These are phyloP conservation scores for Dothiorella sarmentorum DNA, from an alignment of 2,329 filamentous ascomycete genomes.

Conservation along the genomic window DNA sequence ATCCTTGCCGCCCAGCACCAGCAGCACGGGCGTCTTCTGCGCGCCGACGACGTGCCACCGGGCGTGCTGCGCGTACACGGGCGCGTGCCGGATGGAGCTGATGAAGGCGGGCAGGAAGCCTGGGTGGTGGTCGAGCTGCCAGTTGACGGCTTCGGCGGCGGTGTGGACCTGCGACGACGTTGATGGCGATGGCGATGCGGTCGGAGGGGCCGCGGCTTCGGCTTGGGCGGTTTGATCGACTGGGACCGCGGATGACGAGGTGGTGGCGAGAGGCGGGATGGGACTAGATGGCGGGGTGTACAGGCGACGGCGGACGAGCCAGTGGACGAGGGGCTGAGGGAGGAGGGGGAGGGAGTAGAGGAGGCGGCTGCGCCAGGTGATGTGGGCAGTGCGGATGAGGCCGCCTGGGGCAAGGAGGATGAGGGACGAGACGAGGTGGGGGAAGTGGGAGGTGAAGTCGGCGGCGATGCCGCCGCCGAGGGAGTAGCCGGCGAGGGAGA, in stretches of 20 bases:
- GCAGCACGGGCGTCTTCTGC: conserved; percentile 50
- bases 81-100: conserved; percentile 66
- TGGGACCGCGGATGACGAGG: not conserved
- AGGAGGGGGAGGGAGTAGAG: conserved; percentile 61
- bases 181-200: conserved; percentile 51
- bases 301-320: conserved; percentile 43
- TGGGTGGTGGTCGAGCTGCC: conserved; percentile 64
- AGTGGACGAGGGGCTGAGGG: conserved; percentile 55
- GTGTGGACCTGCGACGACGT: too few species aligned
- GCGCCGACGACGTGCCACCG: conserved; percentile 59
- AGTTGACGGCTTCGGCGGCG: conserved; percentile 61
- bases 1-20: conserved; percentile 66
- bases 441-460: conserved; percentile 67
- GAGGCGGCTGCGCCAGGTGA: conserved; percentile 59
- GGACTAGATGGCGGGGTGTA: not conserved
- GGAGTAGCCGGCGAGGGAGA: conserved; percentile 74
- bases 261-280: not conserved
- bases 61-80: conserved; percentile 61
- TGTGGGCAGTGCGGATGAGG: conserved; percentile 63
- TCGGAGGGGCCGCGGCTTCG: conserved; percentile 46
- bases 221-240: not conserved
- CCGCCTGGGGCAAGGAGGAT: conserved; percentile 77
- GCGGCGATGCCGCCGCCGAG: conserved; percentile 72
- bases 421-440: conserved; percentile 64
- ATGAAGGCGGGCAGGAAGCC: conserved; percentile 71